Percentiles rank a stretch among this genome's conserved stretches.
Evolutionary conservation across 129 eudicot genomes (phyloP).

Genomic region (Flaveria linearis): DNA sequence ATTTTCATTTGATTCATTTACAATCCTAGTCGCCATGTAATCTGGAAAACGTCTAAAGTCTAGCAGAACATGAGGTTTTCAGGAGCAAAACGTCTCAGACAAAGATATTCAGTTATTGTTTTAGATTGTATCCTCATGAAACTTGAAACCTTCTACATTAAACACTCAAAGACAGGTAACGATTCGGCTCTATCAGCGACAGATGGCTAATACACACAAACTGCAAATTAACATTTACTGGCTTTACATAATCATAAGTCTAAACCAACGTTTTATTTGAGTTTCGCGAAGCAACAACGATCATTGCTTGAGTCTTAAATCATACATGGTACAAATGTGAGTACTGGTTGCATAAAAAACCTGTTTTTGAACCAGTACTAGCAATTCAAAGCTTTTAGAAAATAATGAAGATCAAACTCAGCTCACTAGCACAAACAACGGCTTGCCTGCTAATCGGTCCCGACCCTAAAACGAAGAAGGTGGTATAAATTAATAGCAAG

Average conservation of each 20-base stretch:
- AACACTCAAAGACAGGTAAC: too few relatives aligned
- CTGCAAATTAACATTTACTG: too few relatives aligned
- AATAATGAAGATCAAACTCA: slow-evolving; percentile 30
- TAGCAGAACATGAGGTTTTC: too few relatives aligned
- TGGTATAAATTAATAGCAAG: background rate
- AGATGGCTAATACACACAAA: background rate
- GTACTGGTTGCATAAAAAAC: background rate
- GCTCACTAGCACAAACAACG: slow-evolving; percentile 65
- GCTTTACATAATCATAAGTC: background rate
- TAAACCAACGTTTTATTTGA: background rate
- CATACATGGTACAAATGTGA: background rate
- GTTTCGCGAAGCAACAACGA: background rate
- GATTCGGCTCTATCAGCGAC: background rate
- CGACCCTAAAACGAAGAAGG: slow-evolving; percentile 48
- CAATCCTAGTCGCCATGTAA: too few relatives aligned
- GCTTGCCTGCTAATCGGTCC: slow-evolving; percentile 57
- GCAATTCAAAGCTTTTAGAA: background rate
- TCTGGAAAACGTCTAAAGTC: too few relatives aligned
- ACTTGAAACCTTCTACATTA: too few relatives aligned
- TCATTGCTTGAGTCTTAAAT: background rate
- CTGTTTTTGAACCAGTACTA: background rate
- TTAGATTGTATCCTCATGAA: too few relatives aligned
- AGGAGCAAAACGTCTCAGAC: too few relatives aligned
- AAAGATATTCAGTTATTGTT: too few relatives aligned
- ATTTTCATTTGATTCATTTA: too few relatives aligned